Evolutionary conservation across 176 grass and related monocot genomes (phyloP).

Genomic region (Rhipidocladum racemiflorum): DNA sequence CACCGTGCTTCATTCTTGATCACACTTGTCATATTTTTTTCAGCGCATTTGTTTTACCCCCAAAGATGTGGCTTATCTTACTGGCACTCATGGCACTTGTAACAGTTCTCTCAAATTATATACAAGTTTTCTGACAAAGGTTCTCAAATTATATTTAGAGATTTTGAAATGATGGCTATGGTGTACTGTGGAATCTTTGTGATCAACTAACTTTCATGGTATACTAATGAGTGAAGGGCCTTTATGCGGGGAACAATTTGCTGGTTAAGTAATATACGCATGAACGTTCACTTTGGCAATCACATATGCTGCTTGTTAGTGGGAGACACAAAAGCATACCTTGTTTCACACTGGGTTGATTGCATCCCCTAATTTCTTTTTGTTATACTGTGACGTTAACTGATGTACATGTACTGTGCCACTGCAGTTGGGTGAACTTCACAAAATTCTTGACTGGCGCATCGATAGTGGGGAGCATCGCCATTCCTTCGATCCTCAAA

Average conservation of each 20-base stretch:
- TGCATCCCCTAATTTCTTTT: background rate
- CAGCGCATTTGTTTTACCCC: background rate
- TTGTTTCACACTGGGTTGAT: background rate
- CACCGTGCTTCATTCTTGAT: background rate
- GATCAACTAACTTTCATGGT: background rate
- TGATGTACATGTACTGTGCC: background rate
- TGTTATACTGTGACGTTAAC: background rate
- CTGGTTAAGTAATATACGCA: background rate
- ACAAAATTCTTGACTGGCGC: slow-evolving; percentile 91
- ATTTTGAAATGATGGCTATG: background rate
- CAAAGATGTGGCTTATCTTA: background rate
- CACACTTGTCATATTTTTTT: background rate
- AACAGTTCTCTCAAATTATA: background rate
- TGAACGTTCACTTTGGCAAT: background rate
- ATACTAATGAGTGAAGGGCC: background rate
- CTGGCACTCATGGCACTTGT: background rate
- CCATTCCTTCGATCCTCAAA: slow-evolving; percentile 87
- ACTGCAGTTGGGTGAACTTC: slow-evolving; percentile 79
- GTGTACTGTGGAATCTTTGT: background rate
- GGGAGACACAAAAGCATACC: background rate
- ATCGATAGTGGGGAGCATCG: slow-evolving; percentile 81
- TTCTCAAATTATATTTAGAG: background rate
- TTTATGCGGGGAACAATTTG: background rate
- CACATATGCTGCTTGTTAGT: background rate
- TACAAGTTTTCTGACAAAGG: background rate